A percentile compares a stretch with the other conserved stretches of the same genome.
phyloP scores from a whole-genome alignment of 257 asterid genomes.

The Eustoma russellianum region DNA sequence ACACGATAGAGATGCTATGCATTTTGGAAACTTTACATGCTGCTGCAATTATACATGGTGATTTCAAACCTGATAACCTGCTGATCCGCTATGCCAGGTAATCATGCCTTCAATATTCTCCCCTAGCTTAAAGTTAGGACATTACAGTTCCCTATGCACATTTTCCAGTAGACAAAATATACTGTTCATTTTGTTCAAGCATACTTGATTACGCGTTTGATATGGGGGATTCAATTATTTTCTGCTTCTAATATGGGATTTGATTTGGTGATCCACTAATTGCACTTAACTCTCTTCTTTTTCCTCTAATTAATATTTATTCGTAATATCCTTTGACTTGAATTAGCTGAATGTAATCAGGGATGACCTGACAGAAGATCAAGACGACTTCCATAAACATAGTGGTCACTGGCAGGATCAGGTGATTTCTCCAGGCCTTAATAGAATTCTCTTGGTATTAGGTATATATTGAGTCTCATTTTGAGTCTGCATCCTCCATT shows the following conservation, averaged over 20 bases:
- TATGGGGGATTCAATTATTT: too few relatives aligned
- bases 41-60: slow-evolving; percentile 80
- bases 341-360: slow-evolving; percentile 24
- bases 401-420: slow-evolving; percentile 81
- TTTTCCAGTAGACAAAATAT: too few relatives aligned
- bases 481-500: background rate
- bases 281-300: too few relatives aligned
- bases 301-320: too few relatives aligned
- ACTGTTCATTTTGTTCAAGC: too few relatives aligned
- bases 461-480: slow-evolving; percentile 11
- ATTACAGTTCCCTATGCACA: too few relatives aligned
- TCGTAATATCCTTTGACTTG: background rate
- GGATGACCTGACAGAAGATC: slow-evolving; percentile 55
- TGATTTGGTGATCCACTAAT: too few relatives aligned
- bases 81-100: slow-evolving; percentile 92
- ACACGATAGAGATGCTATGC: slow-evolving; percentile 91
- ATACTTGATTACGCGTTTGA: too few relatives aligned
- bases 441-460: background rate
- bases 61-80: slow-evolving; percentile 94
- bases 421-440: slow-evolving; percentile 36
- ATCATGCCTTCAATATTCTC: background rate
- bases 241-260: too few relatives aligned
- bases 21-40: slow-evolving; percentile 67
- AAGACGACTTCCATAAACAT: slow-evolving; percentile 31
- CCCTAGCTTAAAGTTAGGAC: too few relatives aligned